phyloP scores from a whole-genome alignment of 129 eudicot genomes.

The Tagetes patula region DNA sequence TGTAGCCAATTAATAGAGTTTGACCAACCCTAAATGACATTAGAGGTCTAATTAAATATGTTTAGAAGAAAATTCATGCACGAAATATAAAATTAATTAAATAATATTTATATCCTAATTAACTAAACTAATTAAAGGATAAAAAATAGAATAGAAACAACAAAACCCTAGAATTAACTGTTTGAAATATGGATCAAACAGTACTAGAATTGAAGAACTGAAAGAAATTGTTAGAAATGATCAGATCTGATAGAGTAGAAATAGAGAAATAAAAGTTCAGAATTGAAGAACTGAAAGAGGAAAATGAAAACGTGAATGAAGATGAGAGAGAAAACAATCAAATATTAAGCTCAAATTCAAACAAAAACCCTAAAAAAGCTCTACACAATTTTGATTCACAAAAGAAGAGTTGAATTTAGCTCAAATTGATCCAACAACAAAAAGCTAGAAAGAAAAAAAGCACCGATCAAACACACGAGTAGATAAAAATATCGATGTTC shows the following conservation, averaged over 20 bases:
- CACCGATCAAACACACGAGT: background rate
- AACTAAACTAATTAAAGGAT: background rate
- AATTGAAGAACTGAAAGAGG: background rate
- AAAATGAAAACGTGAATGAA: background rate
- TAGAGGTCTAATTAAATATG: constrained; percentile 6
- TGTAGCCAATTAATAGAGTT: background rate
- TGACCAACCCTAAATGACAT: background rate
- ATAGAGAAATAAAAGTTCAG: too few species aligned
- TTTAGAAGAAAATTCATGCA: background rate
- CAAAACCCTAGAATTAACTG: constrained; percentile 25
- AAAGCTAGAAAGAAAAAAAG: constrained; percentile 22
- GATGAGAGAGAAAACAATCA: constrained; percentile 15
- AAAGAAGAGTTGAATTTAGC: constrained; percentile 11
- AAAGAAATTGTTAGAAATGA: background rate
- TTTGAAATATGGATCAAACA: background rate
- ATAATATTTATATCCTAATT: background rate
- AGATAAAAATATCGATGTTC: too few species aligned
- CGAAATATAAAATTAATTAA: background rate
- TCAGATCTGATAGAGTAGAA: background rate
- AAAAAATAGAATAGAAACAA: background rate
- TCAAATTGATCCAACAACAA: constrained; percentile 31
- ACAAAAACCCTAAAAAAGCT: constrained; percentile 14
- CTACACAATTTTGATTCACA: constrained; percentile 4
- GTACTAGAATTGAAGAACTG: background rate
- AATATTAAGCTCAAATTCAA: background rate